Evolutionary conservation across 2,329 filamentous ascomycete genomes (phyloP), one percentile per base, ranked within the genome.

Genomic region (Alternaria infectoria): DNA sequence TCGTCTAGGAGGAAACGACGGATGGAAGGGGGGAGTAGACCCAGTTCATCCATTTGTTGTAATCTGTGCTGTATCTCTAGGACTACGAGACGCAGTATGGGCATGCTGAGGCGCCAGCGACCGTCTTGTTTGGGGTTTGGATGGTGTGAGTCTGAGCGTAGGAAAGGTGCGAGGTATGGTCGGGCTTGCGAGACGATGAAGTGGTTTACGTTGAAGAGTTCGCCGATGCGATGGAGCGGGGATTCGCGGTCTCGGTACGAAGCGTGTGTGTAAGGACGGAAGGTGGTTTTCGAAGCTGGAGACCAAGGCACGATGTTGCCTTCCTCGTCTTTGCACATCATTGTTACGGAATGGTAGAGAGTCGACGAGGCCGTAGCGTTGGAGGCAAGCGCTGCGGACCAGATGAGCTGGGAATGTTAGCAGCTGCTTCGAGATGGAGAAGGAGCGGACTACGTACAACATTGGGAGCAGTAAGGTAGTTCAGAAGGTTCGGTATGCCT

Each of bases 151-250:
- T 95, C 92, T 49, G 90, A 91, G 65, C 91, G 89, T 6, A 96
- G 84, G 72, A 97, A 96, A 0, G 94, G 94, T 26, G 95, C 90
- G 15, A 97, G 85, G 79, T 97, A 97, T 0, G 95, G 95, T 4
- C 94, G 87, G 1, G 95, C 93, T 82, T 97, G 95, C 68, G 92
- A 96, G 69, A 98, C 89, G 68, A 98, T 93, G 81, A 96, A 97
- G 82, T 97, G 94, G 76, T 97, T 96, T 57, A 96, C 92, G 77
- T 96, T 96, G 85, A 96, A 96, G 11, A 95, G 87, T 80, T 95
- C 91, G 7, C 91, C 88, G 28, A 96, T 89, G 43, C 92, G 88
- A 57, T 88, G 86, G 1, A 96, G 85, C 1, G 89, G 89, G 0
- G 87, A 89, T 67, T 89, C 89, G 45, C 88, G 88, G 65, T 92